Evolutionary conservation across 2,329 filamentous ascomycete genomes (phyloP).

Genomic region (Botrytis fabae): DNA sequence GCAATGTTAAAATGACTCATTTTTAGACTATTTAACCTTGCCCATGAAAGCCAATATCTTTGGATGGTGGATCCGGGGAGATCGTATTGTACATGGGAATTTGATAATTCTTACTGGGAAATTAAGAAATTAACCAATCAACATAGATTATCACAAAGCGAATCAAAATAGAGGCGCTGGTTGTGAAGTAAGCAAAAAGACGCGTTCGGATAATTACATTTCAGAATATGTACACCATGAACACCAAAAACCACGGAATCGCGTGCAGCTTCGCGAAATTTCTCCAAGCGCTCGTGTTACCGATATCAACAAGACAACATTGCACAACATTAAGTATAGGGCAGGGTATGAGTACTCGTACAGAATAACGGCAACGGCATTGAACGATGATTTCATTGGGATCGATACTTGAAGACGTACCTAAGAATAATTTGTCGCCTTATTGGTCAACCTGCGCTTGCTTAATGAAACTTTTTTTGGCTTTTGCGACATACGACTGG

Average conservation of each 20-base stretch:
- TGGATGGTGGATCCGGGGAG: conserved; percentile 10
- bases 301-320: not conserved
- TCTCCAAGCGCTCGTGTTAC: conserved; percentile 35
- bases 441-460: conserved; percentile 31
- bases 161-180: not conserved
- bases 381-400: not conserved
- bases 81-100: not conserved
- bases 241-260: conserved; percentile 3
- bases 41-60: conserved; percentile 3
- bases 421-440: not conserved
- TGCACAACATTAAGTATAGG: not conserved
- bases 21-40: conserved; percentile 30
- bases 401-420: not conserved
- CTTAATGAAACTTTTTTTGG: conserved; percentile 29
- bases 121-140: conserved; percentile 5
- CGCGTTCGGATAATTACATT: conserved; percentile 16
- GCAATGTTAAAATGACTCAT: conserved; percentile 41
- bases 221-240: not conserved
- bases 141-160: not conserved
- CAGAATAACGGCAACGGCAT: not conserved
- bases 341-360: not conserved
- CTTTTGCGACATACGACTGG: not conserved
- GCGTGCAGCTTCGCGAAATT: conserved; percentile 25
- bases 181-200: conserved; percentile 13
- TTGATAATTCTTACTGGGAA: conserved; percentile 16